Evolutionary conservation across 2,329 filamentous ascomycete genomes (phyloP), one percentile per base, ranked within the genome.

Genomic region (Pezicula radicicola): DNA sequence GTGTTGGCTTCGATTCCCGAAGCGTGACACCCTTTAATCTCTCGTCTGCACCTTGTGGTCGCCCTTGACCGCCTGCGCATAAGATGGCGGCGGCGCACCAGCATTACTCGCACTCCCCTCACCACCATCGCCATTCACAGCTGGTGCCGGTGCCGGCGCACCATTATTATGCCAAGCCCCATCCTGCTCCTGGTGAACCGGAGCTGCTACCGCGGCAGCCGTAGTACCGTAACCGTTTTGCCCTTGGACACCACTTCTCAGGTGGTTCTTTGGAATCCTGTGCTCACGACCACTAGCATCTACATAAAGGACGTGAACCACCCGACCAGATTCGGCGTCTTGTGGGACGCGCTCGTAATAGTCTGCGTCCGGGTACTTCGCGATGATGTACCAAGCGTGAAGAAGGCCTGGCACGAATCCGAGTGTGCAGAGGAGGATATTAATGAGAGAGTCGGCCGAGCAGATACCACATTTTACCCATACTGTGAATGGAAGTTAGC

Each of bases 321-420:
- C 84, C 55, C 77, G 79, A 60, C 79, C 75, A 60, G 75, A 72
- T 56, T 79, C 78, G 50, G 73, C 79, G 49, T 84, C 81, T 36
- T 71, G 68, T 5, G 80, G 72, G 39, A 88, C 69, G 47, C 76
- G 73, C 60, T 89, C 82, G 72, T 94, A 91, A 57, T 87, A 83
- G 53, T 85, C 78, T 39, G 80, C 71, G 55, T 97, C 93, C 53
- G 94, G 94, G 70, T 87, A 89, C 67, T 89, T 88, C 64, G 89
- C 83, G 72, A 99, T 97, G 72, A 97, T 96, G 79, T 97, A 99
- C 93, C 94, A 97, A 57, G 92, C 84, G 75, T 99, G 94, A 2
- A 99, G 75, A 46, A 97, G 87, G 55, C 93, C 93, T 18, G 93
- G 93, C 54, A 97, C 72, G 66, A 79, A 91, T 63, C 87, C 89